Evolutionary conservation across 1,139 yeast genomes (phyloP).

Genomic region (Pichia sp.): DNA sequence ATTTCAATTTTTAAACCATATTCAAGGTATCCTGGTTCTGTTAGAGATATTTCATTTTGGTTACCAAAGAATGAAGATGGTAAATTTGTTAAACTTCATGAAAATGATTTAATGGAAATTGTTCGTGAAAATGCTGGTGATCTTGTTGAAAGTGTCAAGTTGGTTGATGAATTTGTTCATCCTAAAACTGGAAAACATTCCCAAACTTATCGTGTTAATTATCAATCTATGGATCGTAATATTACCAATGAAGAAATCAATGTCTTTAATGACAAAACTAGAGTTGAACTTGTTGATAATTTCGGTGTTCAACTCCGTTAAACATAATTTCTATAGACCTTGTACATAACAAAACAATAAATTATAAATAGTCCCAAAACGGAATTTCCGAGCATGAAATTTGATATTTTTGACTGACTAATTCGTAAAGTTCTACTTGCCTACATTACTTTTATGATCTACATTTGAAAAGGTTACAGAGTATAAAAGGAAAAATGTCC

Average conservation of each 20-base stretch:
- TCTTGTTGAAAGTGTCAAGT: constrained; percentile 75
- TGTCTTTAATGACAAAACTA: constrained; percentile 57
- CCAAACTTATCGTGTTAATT: constrained; percentile 83
- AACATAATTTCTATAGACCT: not conserved
- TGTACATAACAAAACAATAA: not conserved
- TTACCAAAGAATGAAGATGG: constrained; percentile 38
- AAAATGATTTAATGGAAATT: constrained; percentile 89
- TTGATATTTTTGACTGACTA: not conserved
- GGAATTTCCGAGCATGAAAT: not conserved
- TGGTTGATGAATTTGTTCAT: constrained; percentile 77
- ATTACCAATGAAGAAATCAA: constrained; percentile 80
- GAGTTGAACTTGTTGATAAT: constrained; percentile 43
- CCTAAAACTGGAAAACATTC: constrained; percentile 75
- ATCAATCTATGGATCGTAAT: constrained; percentile 93
- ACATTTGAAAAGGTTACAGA: not conserved
- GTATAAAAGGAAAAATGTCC: not conserved
- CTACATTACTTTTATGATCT: not conserved
- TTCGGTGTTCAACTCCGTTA: constrained; percentile 62
- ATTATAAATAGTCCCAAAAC: not conserved
- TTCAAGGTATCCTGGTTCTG: constrained; percentile 84
- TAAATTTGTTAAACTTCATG: constrained; percentile 45
- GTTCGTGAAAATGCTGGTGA: constrained; percentile 83
- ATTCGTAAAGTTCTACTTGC: not conserved
- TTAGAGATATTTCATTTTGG: constrained; percentile 92
- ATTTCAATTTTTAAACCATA: constrained; percentile 79